phyloP scores from a whole-genome alignment of 148 eudicot genomes.

The Nepenthes mirabilis region DNA sequence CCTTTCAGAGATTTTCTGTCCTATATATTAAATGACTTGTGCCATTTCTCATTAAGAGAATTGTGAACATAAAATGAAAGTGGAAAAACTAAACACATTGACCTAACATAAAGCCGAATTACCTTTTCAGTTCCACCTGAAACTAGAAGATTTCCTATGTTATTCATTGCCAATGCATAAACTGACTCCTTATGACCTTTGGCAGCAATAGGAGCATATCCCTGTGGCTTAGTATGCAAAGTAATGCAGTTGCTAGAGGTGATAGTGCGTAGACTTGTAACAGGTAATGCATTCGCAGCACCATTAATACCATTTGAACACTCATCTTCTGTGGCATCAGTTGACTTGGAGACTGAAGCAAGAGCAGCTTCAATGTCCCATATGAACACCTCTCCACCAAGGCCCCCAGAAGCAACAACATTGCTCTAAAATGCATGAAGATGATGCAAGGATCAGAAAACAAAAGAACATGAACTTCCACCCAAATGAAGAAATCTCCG shows the following conservation, averaged over 20 bases:
- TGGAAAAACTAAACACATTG: neutral
- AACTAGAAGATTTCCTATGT: conserved; percentile 79
- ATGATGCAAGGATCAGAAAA: conserved; percentile 15
- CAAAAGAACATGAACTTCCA: conserved; percentile 1
- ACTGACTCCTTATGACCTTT: conserved; percentile 99
- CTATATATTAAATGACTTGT: no score
- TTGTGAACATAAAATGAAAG: neutral
- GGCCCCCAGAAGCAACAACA: conserved; percentile 88
- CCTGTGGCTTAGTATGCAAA: conserved; percentile 53
- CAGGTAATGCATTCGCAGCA: conserved; percentile 30
- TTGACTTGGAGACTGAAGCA: conserved; percentile 60
- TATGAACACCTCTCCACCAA: conserved; percentile 95
- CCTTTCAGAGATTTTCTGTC: neutral
- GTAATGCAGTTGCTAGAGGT: conserved; percentile 66
- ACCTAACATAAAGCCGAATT: conserved; percentile 5
- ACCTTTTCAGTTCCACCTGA: conserved; percentile 99
- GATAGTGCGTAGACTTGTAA: conserved; percentile 56
- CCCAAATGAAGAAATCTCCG: conserved; percentile 3
- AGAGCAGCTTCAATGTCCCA: conserved; percentile 98
- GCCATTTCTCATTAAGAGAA: no score
- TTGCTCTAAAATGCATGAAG: conserved; percentile 51
- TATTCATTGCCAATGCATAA: conserved; percentile 91
- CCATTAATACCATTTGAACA: conserved; percentile 55
- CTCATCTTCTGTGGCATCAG: conserved; percentile 54
- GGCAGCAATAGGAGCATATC: conserved; percentile 69